A percentile compares a stretch with the other conserved stretches of the same genome.
Evolutionary conservation across 1,284 basidiomycete genomes (phyloP).

Genomic region (Melampsora larici-populina): DNA sequence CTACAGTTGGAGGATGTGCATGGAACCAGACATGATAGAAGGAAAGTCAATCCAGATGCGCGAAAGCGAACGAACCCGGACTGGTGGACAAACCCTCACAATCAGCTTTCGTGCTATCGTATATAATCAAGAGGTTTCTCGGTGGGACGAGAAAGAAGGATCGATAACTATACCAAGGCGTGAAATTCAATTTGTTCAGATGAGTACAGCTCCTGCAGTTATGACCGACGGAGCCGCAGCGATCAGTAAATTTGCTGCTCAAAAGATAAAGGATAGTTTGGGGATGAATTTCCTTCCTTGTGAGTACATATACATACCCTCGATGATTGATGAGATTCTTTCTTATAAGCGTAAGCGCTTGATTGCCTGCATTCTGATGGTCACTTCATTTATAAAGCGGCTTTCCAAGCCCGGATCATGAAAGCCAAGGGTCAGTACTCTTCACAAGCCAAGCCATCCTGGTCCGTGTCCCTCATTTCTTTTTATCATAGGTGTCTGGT

Average conservation of each 20-base stretch:
- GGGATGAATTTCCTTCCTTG: constrained; percentile 20
- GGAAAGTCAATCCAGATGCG: neutral
- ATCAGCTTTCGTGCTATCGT: neutral
- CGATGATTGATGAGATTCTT: neutral
- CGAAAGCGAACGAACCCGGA: neutral
- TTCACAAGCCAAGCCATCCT: neutral
- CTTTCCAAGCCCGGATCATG: constrained; percentile 39
- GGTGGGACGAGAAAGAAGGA: neutral
- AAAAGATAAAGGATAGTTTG: constrained; percentile 15
- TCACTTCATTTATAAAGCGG: neutral
- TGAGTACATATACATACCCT: neutral
- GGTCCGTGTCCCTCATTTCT: neutral
- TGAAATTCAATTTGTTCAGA: neutral
- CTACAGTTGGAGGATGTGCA: constrained; percentile 16
- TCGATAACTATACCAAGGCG: neutral
- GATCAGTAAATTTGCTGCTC: constrained; percentile 27
- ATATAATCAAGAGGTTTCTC: neutral
- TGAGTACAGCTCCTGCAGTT: constrained; percentile 4
- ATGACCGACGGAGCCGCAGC: constrained; percentile 42
- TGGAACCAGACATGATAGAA: neutral
- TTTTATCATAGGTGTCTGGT: constrained; percentile 23
- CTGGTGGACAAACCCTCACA: neutral
- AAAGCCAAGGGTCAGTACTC: constrained; percentile 23
- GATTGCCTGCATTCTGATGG: too few relatives aligned
- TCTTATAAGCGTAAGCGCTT: neutral